Evolutionary conservation across 2,329 filamentous ascomycete species (phyloP).

Genomic region (Colletotrichum tabaci): DNA sequence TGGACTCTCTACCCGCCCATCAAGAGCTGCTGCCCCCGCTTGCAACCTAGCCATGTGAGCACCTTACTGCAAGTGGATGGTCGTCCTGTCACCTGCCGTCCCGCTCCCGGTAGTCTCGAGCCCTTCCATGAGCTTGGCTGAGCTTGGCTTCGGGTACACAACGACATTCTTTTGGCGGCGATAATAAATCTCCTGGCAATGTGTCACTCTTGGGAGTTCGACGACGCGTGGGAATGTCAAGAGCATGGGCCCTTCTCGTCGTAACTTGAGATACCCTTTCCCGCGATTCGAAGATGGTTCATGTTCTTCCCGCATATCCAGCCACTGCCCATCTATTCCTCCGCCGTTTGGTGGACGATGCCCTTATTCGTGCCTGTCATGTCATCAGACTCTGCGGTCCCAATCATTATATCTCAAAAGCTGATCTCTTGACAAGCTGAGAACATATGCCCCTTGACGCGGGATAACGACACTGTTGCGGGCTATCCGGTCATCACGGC

Average conservation of each 20-base stretch:
- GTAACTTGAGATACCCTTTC: neutral
- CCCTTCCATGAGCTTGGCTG: no score
- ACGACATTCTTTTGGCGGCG: neutral
- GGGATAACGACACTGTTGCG: neutral
- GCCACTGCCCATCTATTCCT: neutral
- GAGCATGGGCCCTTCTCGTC: neutral
- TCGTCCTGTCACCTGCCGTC: conserved; percentile 17
- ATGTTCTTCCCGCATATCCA: neutral
- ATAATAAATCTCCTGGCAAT: neutral
- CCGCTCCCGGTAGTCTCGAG: neutral
- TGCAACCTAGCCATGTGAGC: conserved; percentile 22
- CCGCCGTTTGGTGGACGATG: neutral
- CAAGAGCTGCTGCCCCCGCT: neutral
- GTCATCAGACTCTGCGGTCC: neutral
- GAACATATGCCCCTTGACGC: neutral
- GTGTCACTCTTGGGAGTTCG: neutral
- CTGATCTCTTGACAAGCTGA: neutral
- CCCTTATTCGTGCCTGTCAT: neutral
- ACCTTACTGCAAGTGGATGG: neutral
- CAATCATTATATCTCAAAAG: neutral
- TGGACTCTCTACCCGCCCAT: neutral
- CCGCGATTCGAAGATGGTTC: neutral
- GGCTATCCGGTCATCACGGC: neutral
- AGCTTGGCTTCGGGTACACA: neutral
- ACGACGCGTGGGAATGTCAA: neutral